Evolutionary conservation across 2,329 filamentous ascomycete genomes (phyloP), one percentile per base, ranked within the genome.

Genomic region (Leptographium wingfieldii): DNA sequence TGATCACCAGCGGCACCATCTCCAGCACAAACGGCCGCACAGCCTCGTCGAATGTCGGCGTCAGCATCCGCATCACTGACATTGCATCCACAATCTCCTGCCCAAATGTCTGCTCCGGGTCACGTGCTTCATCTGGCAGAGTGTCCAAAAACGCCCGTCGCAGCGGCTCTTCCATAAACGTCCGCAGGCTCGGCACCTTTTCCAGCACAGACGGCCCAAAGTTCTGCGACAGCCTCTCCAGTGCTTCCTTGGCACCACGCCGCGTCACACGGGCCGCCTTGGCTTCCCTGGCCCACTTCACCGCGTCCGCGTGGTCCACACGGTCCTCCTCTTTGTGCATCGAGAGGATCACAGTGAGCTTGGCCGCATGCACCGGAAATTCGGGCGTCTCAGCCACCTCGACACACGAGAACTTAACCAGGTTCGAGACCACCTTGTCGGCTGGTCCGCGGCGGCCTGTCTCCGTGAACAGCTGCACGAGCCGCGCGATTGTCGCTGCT

Each of bases 361-460:
- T 86, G 52, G 78, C 72, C 1, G 87, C 88, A 68, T 97, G 94
- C 33, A 88, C 86, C 5, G 86, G 84, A 70, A 97, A 97, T 68
- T 97, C 94, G 0, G 94, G 94, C 0, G 95, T 99, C 72, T 99
- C 95, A 0, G 94, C 92, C 1, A 95, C 95, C 70, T 99, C 94
- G 68, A 96, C 90, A 69, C 94, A 99, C 64, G 91, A 96, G 73
- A 96, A 99, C 69, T 96, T 97, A 74, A 95, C 90, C 58, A 99
- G 74, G 69, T 99, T 99, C 55, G 89, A 86, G 33, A 97, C 92
- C 16, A 99, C 88, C 74, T 99, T 99, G 71, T 96, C 92, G 19
- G 94, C 92, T 14, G 95, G 90, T 19, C 86, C 90, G 60, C 86
- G 82, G 63, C 92, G 88, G 48, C 90, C 87, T 59, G 84, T 84